Percentiles rank a stretch among this genome's conserved stretches.
phyloP scores from a whole-genome alignment of 345 rosid species.

The Melastoma malabathricum region DNA sequence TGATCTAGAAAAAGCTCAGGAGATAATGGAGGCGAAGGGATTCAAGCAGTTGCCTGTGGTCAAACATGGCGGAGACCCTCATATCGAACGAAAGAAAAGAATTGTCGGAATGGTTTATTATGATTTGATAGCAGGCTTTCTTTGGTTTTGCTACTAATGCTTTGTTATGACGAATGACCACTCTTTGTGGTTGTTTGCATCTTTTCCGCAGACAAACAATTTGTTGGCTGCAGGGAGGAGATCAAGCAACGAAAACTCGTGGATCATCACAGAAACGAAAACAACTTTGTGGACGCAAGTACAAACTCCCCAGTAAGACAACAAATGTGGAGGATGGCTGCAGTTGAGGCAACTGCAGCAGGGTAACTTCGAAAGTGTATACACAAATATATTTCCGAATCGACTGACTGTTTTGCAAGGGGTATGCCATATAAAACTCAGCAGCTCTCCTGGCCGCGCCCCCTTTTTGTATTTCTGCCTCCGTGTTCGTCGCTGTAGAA shows the following conservation, averaged over 20 bases:
- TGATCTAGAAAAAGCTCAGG: conserved; percentile 63
- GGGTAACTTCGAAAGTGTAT: too few species aligned
- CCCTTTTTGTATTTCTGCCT: too few species aligned
- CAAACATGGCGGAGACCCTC: conserved; percentile 38
- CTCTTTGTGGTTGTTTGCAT: too few species aligned
- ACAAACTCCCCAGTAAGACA: conserved; percentile 23
- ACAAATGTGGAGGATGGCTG: background rate
- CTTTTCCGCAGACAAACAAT: background rate
- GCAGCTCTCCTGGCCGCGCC: too few species aligned
- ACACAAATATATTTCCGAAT: too few species aligned
- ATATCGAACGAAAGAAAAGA: conserved; percentile 51
- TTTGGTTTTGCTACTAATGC: conserved; percentile 49
- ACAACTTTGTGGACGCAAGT: conserved; percentile 15
- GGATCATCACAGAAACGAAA: conserved; percentile 28
- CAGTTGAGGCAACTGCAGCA: too few species aligned
- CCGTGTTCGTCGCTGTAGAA: too few species aligned
- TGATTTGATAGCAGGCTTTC: conserved; percentile 49
- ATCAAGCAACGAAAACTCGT: conserved; percentile 28
- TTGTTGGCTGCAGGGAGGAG: conserved; percentile 35
- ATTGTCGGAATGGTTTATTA: conserved; percentile 66
- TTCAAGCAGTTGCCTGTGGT: conserved; percentile 90
- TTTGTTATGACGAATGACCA: too few species aligned
- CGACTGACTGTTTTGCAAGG: too few species aligned
- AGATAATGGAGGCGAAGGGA: conserved; percentile 91
- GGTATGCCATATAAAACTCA: too few species aligned